Base-by-base conservation (phyloP, 352 stramenopile genomes). In the Globisporangium lucens region DNA sequence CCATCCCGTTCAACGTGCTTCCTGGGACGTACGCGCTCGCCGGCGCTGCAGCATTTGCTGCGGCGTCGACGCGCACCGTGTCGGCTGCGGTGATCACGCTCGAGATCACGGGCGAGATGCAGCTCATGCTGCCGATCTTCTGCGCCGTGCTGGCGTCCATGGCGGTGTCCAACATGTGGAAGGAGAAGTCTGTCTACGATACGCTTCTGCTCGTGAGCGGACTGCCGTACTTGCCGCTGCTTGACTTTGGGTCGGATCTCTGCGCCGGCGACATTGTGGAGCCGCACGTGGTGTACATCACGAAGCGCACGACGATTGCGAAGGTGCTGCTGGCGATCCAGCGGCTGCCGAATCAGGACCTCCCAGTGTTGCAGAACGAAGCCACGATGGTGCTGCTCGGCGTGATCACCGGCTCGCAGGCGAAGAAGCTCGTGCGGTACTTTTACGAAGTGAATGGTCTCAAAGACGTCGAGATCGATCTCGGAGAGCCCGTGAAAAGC, bases 81-180 rank as follows among this genome's bases (percentile, higher is more conserved):
- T 95, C 85, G 3, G 85, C 90, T 12, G 89, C 87, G 1, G 89
- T 97, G 47, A 97, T 97, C 67, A 90, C 89, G 2, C 72, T 96
- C 41, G 89, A 97, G 69, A 89, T 97, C 67, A 97, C 89, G 27
- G 75, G 87, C 13, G 78, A 86, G 36, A 94, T 97, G 76, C 77
- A 79, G 6, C 73, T 95, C 65, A 93, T 95, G 61, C 78, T 94
- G 22, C 89, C 89, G 2, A 79, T 95, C 63, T 95, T 96, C 63
- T 89, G 84, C 68, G 75, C 83, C 3, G 79, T 85, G 6, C 73
- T 96, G 6, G 62, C 81, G 24, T 82, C 89, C 12, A 91, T 94
- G 63, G 89, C 76, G 2, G 70, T 89, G 20, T 77, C 73, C 29
- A 88, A 85, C 57, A 52, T 91, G 46, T 89, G 82, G 61, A 78